Evolutionary conservation across 108 stramenopile genomes (phyloP), one percentile per base, ranked within the genome.

Genomic region (Skeletonema marinoi): DNA sequence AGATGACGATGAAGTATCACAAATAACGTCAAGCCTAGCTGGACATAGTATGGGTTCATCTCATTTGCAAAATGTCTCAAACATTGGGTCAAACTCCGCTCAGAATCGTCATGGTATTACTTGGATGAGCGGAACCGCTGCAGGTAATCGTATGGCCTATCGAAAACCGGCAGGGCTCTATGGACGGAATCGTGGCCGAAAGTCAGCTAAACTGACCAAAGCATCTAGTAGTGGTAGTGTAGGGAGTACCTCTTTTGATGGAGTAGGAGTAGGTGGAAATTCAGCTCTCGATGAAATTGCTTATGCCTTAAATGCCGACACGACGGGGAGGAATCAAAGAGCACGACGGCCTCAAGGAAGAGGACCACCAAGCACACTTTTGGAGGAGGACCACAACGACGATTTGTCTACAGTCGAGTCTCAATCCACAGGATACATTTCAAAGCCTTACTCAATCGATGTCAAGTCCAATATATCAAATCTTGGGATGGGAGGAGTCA

Each of bases 1-100:
- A 46, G 82, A 83, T 69, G 82, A 83, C 50, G 82, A 83, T 50
- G 74, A 78, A 3, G 63, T 83, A 61, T 79, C 78, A 35, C 82
- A 83, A 83, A 83, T 83, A 13, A 83, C 82, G 64, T 79, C 78
- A 0, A 83, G 82, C 50, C 35, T 83, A 19, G 73, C 73, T 9
- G 70, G 74, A 19, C 65, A 54, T 14, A 80, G 78, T 68, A 39
- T 75, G 17, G 70, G 66, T 44, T 69, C 66, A 30, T 50, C 72
- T 2, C 48, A 63, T 44, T 65, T 73, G 38, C 63, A 65, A 60
- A 80, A 73, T 41, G 58, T 80, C 29, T 73, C 78, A 17, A 32
- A 19, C 19, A 10, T 60, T 11, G 36, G 48, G 41, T 13, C 32
- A 39, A 4, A 51, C 9, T 74, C 73, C 46, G 29, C 35, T 48